A percentile compares a stretch with the other conserved stretches of the same genome.
phyloP scores from a whole-genome alignment of 73 alveolate genomes.

The Tetrahymena thermophila region DNA sequence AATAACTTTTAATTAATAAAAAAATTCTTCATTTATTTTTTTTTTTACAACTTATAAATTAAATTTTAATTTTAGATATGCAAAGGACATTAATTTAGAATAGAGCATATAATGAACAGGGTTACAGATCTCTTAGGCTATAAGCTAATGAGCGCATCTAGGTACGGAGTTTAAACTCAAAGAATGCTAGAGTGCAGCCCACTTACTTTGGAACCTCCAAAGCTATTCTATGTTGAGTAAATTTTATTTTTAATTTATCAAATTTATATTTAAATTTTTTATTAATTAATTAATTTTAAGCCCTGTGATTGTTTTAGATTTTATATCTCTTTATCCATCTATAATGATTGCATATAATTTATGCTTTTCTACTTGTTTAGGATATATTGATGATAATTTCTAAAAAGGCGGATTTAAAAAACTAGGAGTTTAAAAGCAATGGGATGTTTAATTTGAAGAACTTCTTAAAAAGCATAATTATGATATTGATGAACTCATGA shows the following conservation, averaged over 20 bases:
- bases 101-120: conserved; percentile 74
- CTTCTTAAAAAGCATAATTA: not conserved
- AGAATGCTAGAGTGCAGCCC: conserved; percentile 76
- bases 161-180: conserved; percentile 46
- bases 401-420: not conserved
- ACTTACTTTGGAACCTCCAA: conserved; percentile 82
- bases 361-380: conserved; percentile 88
- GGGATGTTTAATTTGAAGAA: not conserved
- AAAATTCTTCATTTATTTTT: no score
- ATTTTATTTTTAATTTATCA: not conserved
- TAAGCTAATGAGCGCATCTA: conserved; percentile 67
- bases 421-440: not conserved
- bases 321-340: conserved; percentile 83
- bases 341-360: conserved; percentile 83
- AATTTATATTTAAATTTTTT: not conserved
- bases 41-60: conserved; percentile 43
- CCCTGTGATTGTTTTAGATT: conserved; percentile 85
- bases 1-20: no score
- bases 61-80: conserved; percentile 45
- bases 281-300: not conserved
- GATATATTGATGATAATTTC: conserved; percentile 47
- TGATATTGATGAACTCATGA: not conserved
- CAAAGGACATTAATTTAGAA: conserved; percentile 83
- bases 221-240: conserved; percentile 48
- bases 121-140: conserved; percentile 60